Conservation (phyloP, 495 filamentous ascomycete genomes). For the Penicillium cosmopolitanum region DNA sequence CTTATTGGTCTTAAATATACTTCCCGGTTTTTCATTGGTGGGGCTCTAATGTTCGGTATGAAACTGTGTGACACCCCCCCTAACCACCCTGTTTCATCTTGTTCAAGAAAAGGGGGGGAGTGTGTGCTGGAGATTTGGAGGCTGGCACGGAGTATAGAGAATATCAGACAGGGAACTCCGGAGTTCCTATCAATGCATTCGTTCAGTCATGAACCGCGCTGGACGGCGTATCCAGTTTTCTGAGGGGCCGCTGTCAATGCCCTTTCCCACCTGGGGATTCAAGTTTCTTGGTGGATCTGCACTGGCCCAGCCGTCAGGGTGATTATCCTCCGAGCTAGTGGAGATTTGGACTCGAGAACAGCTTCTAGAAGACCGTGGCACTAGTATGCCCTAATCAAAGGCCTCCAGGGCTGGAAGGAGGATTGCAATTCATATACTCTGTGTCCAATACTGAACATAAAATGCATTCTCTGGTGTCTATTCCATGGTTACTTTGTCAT, state of each 20-base stretch:
- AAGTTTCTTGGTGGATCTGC: conserved; percentile 7
- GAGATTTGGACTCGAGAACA: neutral
- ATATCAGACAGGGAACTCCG: too few species aligned
- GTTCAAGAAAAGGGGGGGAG: neutral
- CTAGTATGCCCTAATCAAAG: neutral
- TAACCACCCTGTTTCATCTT: conserved; percentile 14
- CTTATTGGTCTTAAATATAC: neutral
- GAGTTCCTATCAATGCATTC: too few species aligned
- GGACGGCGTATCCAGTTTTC: neutral
- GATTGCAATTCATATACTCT: neutral
- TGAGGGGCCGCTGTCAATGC: neutral
- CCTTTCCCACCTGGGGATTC: neutral
- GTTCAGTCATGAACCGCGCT: too few species aligned
- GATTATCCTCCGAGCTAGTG: conserved; percentile 11
- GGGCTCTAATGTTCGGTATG: neutral
- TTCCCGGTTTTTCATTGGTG: neutral
- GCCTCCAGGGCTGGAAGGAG: neutral
- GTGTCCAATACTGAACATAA: too few species aligned
- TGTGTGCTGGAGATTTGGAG: neutral
- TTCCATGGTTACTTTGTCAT: too few species aligned
- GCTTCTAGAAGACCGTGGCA: neutral
- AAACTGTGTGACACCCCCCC: conserved; percentile 16
- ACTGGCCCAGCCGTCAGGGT: conserved; percentile 10
- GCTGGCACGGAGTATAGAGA: neutral
- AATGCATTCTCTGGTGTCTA: too few species aligned